Evolutionary conservation across 2,329 filamentous ascomycete genomes (phyloP), one percentile per base, ranked within the genome.

Genomic region (Drechslerella coelobrocha): DNA sequence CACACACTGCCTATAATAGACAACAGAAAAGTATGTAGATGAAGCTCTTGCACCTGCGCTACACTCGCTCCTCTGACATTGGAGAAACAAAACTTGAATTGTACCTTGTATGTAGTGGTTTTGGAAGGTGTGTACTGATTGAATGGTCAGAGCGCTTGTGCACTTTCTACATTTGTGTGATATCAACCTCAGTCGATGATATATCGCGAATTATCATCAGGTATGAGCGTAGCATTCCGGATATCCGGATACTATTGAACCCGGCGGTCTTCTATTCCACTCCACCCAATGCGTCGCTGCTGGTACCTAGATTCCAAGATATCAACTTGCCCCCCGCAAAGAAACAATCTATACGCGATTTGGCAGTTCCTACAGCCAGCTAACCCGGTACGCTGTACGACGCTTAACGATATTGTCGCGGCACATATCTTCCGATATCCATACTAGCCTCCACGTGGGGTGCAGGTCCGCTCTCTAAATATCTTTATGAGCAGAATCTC

Each of bases 361-460:
- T 17, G 57, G 57, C 21, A 61, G 57, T 26, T 41, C 10, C 23
- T 21, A 51, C 29, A 10, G n/a, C 24, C 47, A 34, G 27, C 27
- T n/a, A 17, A 10, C 45, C 23, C 14, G 47, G 2, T n/a, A 5
- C 12, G 10, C 14, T 9, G 17, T 3, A 6, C 12, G 12, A 2
- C 34, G 12, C 34, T 14, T 10, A 4, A 2, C 12, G 14, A 19
- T 45, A 45, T 19, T 10, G 17, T 10, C 41, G 17, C 19, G 14
- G 41, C 41, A 45, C 17, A 19, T 45, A 3, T 21, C 17, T 21
- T 17, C 3, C 10, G 19, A 19, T 17, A 14, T 17, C 37, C 7
- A 12, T 17, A 14, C 29, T n/a, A 10, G 34, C 34, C 34, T 39
- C 12, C 34, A 39, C 34, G 41, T 21, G n/a, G 37, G n/a, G 6